Evolutionary conservation across 345 rosid species (phyloP).

Genomic region (Syzygium aqueum): DNA sequence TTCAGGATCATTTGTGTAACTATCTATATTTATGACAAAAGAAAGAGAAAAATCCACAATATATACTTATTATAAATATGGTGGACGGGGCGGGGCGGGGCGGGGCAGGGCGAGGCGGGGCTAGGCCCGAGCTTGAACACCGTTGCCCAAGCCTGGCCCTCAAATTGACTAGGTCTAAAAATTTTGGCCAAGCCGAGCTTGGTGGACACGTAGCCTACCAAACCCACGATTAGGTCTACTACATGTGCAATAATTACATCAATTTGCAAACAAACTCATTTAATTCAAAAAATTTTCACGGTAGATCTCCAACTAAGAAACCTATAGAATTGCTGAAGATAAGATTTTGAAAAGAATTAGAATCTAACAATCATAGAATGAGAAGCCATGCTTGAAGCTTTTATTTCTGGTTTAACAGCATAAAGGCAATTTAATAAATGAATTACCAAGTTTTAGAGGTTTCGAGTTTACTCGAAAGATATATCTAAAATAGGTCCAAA

Average conservation of each 20-base stretch:
- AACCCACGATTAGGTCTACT: neutral
- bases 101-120: no score
- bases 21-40: neutral
- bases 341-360: neutral
- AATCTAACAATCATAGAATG: neutral
- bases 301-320: neutral
- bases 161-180: rapidly evolving
- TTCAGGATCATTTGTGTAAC: rapidly evolving
- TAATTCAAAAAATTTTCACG: rapidly evolving
- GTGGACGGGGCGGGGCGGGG: neutral
- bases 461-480: neutral
- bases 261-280: neutral
- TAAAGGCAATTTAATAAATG: neutral
- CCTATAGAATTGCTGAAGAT: neutral
- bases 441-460: neutral
- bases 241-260: neutral
- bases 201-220: neutral
- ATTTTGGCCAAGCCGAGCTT: neutral
- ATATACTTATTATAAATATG: neutral
- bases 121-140: neutral
- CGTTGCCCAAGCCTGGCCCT: neutral
- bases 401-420: neutral
- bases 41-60: neutral
- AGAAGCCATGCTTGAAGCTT: neutral
- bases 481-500: neutral